Evolutionary conservation across 306 rosid species (phyloP).

Genomic region (Quercus suber): DNA sequence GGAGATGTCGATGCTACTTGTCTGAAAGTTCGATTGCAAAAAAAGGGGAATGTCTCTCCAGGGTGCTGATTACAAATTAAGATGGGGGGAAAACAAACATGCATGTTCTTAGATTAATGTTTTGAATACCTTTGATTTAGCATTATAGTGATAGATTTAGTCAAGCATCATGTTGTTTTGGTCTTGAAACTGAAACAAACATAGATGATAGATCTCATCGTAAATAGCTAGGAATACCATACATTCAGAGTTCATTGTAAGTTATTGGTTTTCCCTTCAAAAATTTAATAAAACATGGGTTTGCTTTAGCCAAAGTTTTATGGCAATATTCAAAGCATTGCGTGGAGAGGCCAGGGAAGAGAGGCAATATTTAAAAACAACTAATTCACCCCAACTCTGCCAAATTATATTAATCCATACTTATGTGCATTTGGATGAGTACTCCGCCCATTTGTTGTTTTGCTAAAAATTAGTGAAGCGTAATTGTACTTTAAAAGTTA

Average conservation of each 20-base stretch:
- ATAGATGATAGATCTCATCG: not conserved
- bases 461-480: no score
- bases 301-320: not conserved
- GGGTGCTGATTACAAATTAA: conserved; percentile 23
- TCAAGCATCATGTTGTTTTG: not conserved
- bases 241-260: no score
- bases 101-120: not conserved
- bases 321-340: not conserved
- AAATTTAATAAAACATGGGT: not conserved
- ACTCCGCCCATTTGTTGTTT: no score
- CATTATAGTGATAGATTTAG: not conserved
- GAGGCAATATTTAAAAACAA: no score
- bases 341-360: no score
- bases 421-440: no score
- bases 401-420: no score
- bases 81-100: not conserved
- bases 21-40: conserved; percentile 32
- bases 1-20: conserved; percentile 40
- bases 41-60: conserved; percentile 46
- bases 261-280: no score
- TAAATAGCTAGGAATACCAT: not conserved
- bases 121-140: conserved; percentile 7
- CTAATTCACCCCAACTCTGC: no score
- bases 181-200: not conserved
- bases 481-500: no score